These are phyloP conservation scores for Silene vulgaris DNA, from an alignment of 179 eudicot species.

Conservation along the genomic window DNA sequence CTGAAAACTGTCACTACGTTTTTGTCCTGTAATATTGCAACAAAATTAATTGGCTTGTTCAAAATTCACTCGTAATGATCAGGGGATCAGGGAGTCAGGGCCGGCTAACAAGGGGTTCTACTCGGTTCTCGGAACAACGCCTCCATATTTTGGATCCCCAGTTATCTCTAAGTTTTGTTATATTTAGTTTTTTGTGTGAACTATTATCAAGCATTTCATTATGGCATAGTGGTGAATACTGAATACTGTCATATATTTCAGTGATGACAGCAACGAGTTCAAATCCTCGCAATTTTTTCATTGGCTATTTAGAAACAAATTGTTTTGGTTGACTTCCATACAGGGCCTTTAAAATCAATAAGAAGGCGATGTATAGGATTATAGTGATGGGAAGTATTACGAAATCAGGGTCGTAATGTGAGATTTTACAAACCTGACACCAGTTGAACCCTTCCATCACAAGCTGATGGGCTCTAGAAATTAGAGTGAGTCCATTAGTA, in stretches of 20 bases:
- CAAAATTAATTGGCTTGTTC: neutral
- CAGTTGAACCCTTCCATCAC: slow-evolving; percentile 93
- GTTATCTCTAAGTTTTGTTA: no score
- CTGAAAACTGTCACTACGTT: slow-evolving; percentile 90
- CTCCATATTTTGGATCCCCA: no score
- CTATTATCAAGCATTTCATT: no score
- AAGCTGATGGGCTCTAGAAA: slow-evolving; percentile 90
- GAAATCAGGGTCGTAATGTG: neutral
- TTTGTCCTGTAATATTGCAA: slow-evolving; percentile 50
- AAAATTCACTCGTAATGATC: neutral
- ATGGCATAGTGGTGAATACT: no score
- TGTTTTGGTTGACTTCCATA: neutral
- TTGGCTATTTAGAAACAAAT: no score
- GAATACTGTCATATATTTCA: no score
- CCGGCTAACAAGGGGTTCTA: neutral
- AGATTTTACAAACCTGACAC: slow-evolving; percentile 69
- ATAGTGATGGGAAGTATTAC: neutral
- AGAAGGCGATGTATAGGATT: neutral
- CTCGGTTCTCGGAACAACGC: no score
- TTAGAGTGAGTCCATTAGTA: slow-evolving; percentile 76
- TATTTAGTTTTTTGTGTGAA: no score
- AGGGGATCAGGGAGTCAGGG: neutral
- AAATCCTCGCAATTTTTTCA: no score
- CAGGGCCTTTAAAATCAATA: neutral
- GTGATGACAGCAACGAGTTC: no score